Evolutionary conservation across 2,329 filamentous ascomycete genomes (phyloP), one percentile per base, ranked within the genome.

Genomic region (Dendrostoma leiphaemia): DNA sequence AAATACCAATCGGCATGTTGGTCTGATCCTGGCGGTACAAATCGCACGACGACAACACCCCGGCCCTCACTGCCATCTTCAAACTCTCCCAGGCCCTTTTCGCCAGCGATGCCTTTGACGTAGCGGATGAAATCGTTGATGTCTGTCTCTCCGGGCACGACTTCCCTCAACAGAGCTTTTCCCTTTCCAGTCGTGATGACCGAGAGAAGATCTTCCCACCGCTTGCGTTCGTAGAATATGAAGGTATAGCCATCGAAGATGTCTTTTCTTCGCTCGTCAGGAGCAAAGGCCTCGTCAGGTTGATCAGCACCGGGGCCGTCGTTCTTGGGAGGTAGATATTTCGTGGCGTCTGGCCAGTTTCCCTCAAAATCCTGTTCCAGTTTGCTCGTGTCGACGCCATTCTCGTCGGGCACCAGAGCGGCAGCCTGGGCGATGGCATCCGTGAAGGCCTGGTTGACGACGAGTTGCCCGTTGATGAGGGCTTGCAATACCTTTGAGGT

Each of bases 211-310:
- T 82, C 90, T 7, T 90, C 83, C 67, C 86, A 91, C 67, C 97
- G 93, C 3, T 75, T 75, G 50, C 81, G 70, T 51, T 92, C 86
- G 60, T 92, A 87, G 64, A 97, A 96, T 3, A 99, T 78, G 65
- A 97, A 97, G 0, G 87, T 93, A 64, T 92, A 94, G 3, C 89
- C 90, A 10, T 89, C 83, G 61, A 99, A 97, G 1, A 99, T 77
- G 26, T 86, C 83, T 7, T 75, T 74, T 19, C 94, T 82, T 15
- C 73, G 70, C 0, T 76, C 60, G 58, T 93, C 83, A 0, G 94
- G 93, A 7, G 79, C 76, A 65, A 96, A 93, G 12, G 84, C 81
- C n/a, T 83, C 80, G 9, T 82, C 75, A 0, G 85, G 81, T 45
- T 88, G 82, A 32, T 85, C 77, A 2, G 86, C 81, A 10, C 53